Evolutionary conservation across 345 rosid genomes (phyloP).

Genomic region (Sisymbrium altissimum): DNA sequence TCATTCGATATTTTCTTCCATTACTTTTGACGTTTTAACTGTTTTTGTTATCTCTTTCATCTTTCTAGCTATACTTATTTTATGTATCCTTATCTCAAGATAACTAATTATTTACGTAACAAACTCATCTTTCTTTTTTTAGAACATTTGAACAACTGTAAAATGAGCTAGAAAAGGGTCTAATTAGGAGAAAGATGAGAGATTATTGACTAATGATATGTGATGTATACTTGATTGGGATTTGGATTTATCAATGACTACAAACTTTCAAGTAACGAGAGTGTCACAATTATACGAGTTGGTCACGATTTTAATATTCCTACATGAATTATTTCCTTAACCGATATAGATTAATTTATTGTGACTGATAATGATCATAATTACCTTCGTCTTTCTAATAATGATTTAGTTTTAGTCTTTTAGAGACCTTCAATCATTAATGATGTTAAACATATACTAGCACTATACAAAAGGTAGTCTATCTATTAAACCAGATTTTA

Average conservation of each 20-base stretch:
- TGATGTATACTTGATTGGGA: conserved; percentile 14
- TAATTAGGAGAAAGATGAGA: conserved; percentile 11
- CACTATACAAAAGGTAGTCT: not conserved
- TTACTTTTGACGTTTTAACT: not conserved
- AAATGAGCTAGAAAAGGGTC: conserved; percentile 9
- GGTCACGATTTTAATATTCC: conserved; percentile 23
- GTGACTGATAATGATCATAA: not conserved
- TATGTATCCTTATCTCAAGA: not conserved
- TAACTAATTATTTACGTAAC: not conserved
- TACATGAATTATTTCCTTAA: conserved; percentile 23
- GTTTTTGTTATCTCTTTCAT: not conserved
- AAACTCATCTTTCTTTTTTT: not conserved
- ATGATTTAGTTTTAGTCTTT: not conserved
- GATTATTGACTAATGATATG: conserved; percentile 34
- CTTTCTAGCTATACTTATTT: not conserved
- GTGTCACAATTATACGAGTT: conserved; percentile 22
- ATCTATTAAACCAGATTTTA: not conserved
- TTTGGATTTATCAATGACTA: conserved; percentile 29
- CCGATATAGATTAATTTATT: not conserved
- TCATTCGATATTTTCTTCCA: not conserved
- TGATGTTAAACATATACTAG: not conserved
- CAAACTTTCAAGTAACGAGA: conserved; percentile 32
- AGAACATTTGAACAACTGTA: not conserved
- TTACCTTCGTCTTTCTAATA: not conserved
- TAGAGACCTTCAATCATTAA: conserved; percentile 18